Base-by-base conservation (phyloP, 768 basidiomycete species). In the Phylloporus arenicola region DNA sequence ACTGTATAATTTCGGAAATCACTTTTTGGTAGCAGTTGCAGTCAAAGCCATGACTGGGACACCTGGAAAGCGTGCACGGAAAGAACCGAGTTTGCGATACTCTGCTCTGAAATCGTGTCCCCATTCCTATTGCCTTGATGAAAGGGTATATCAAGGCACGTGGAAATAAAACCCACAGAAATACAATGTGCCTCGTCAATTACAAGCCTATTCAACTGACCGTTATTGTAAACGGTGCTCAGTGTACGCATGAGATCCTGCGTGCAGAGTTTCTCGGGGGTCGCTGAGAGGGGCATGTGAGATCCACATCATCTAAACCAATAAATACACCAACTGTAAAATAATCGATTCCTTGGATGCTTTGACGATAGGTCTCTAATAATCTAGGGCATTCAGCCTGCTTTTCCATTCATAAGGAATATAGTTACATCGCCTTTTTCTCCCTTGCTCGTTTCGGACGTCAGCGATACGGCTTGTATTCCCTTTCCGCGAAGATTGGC, bases 181-280 rank as follows among this genome's bases (percentile, higher is more conserved):
- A 91, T 88, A 56, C 89, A 89, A 64, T 91, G 88, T 2, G 88
- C 89, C 77, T 92, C 90, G 49, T 92, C 90, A 3, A 92, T 76
- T 12, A 92, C 86, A 6, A 93, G 71, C 7, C 89, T 74, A 53
- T 83, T 86, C 4, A 92, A 69, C 47, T 80, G 75, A 8, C 74
- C 70, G 14, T 81, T 73, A n/a, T 71, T 61, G 53, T 88, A 72
- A 14, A 84, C 61, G 2, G 60, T 65, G 7, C 70, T 65, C 24
- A 93, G 69, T 1, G 82, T 63, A 29, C 64, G 64, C 49, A 75
- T 64, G 47, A 90, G 79, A 10, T 84, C 80, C 8, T 69, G 39
- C 0, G 72, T 78, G 43, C 75, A 76, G 37, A 91, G 70, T 45
- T 80, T 82, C 63, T 93, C 91, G 0, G 91, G 90, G 1, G 90